These are phyloP conservation scores for Didymella exigua DNA, from an alignment of 2,329 filamentous ascomycete species.

Conservation along the genomic window DNA sequence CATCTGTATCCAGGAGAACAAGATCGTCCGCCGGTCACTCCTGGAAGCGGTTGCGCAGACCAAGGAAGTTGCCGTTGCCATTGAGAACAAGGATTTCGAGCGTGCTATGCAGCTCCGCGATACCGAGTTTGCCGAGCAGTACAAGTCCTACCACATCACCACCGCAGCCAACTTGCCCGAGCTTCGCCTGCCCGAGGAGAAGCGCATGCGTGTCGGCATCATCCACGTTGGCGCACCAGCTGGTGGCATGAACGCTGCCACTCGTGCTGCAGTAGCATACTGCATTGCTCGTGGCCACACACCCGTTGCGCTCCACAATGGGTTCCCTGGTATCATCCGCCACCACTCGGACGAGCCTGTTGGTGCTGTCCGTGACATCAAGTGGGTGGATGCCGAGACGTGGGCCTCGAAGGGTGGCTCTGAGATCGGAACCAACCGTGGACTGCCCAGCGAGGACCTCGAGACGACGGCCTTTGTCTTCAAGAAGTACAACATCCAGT, in stretches of 20 bases:
- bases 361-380: slow-evolving; percentile 81
- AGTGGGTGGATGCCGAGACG: slow-evolving; percentile 91
- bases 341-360: slow-evolving; percentile 85
- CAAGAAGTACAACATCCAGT: slow-evolving; percentile 85
- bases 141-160: slow-evolving; percentile 87
- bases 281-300: slow-evolving; percentile 91
- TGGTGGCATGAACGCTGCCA: slow-evolving; percentile 97
- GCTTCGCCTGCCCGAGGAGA: slow-evolving; percentile 69
- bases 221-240: slow-evolving; percentile 96
- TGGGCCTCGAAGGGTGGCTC: slow-evolving; percentile 98
- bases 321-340: slow-evolving; percentile 89
- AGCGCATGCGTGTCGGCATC: slow-evolving; percentile 92
- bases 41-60: slow-evolving; percentile 89
- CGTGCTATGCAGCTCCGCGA: slow-evolving; percentile 87
- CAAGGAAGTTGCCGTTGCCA: slow-evolving; percentile 80
- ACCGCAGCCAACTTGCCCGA: slow-evolving; percentile 78
- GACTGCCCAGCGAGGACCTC: slow-evolving; percentile 86
- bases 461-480: slow-evolving; percentile 82
- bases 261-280: slow-evolving; percentile 90
- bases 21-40: slow-evolving; percentile 87
- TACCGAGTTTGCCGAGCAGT: slow-evolving; percentile 92
- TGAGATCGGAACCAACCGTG: slow-evolving; percentile 97
- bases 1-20: slow-evolving; percentile 97
- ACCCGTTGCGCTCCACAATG: slow-evolving; percentile 91
- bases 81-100: slow-evolving; percentile 83